phyloP scores from a whole-genome alignment of 148 eudicot species.

The Dianthus caryophyllus region DNA sequence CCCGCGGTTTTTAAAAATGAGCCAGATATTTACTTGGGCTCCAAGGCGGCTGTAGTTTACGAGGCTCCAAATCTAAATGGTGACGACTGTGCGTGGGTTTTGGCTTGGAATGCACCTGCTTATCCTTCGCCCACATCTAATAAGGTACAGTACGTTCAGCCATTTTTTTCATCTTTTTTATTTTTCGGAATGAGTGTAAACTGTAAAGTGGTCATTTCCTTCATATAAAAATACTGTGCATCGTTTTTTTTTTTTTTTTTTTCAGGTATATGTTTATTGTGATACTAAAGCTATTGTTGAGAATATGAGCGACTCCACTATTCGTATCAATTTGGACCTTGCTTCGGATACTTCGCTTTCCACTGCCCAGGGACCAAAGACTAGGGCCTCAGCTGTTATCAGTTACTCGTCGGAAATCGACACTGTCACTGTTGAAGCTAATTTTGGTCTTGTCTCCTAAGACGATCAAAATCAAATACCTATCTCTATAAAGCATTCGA shows the following conservation, averaged over 20 bases:
- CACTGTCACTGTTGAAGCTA: neutral
- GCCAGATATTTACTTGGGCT: neutral
- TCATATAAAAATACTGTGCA: too few species aligned
- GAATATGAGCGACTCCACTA: neutral
- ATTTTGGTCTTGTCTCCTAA: neutral
- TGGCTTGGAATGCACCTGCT: slow-evolving; percentile 6
- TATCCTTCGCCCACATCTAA: neutral
- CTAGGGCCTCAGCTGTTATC: neutral
- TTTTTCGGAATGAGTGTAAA: too few species aligned
- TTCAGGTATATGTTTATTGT: neutral
- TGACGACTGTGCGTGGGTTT: neutral
- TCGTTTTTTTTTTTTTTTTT: too few species aligned
- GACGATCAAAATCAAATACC: neutral
- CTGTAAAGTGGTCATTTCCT: too few species aligned
- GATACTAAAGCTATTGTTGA: neutral
- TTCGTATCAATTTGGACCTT: neutral
- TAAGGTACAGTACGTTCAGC: too few species aligned
- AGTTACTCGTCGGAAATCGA: neutral
- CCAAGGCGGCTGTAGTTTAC: neutral
- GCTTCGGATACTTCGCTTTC: neutral
- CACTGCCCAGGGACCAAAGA: neutral
- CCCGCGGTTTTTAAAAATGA: neutral
- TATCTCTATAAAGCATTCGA: neutral
- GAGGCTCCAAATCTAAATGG: neutral
- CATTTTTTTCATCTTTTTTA: too few species aligned